Evolutionary conservation across 306 rosid species (phyloP), one percentile per base, ranked within the genome.

Genomic region (Castanopsis chinensis): DNA sequence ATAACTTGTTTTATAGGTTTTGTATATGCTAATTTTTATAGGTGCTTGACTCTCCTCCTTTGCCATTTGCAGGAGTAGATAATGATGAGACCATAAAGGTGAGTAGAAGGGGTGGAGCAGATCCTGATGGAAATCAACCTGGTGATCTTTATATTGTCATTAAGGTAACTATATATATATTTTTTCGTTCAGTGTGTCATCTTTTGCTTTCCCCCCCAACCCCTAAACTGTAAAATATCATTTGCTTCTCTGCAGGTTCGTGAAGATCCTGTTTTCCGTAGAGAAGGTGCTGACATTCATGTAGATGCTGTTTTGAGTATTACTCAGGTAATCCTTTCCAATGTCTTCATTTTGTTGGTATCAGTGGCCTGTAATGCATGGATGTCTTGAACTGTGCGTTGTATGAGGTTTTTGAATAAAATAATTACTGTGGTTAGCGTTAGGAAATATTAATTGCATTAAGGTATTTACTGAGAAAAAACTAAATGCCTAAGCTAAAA

Each of bases 261-360:
- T 33, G 97, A 94, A 85, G 98, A 94, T 80, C 97, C 98, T 56
- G 92, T 94, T 79, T 94, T 94, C 82, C 92, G 90, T n/a, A 86
- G 98, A 81, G 98, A 94, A 77, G 96, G 96, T 71, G 80, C 97
- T 49, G 89, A 92, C 89, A 94, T 92, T 86, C 98, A 92, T 71
- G 98, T 94, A n/a, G 91, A 94, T 82, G 77, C 96, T 75, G 83
- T 88, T 79, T 78, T 94, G 81, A 89, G 96, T 84, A 89, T 92
- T 28, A 83, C 96, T 65, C 96, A 94, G 98, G 98, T 94, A 83
- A 55, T 83, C 25, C 30, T 55, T 75, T 5, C 23, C 61, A 1
- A 15, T 15, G 25, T 35, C 30, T 59, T 25, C 30, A 2, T 21
- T 73, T 73, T 12, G n/a, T 21, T 23, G 32, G 28, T 11, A 59